Conservation (phyloP, 73 alveolate species). For the Paramecium pentaurelia region DNA sequence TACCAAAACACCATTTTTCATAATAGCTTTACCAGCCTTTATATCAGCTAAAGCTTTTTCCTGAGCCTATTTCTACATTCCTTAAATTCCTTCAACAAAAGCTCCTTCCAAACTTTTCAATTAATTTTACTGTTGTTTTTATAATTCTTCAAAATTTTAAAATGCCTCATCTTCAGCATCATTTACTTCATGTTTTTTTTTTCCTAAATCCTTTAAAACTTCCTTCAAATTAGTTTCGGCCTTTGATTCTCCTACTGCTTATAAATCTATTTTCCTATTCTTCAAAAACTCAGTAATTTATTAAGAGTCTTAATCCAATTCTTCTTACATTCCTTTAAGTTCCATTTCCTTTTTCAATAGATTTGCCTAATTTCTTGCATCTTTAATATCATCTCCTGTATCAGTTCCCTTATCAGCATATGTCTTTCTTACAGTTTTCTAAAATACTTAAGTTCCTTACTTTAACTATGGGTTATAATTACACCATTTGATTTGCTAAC, state of each 20-base stretch:
- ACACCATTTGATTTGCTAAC: conserved; percentile 6
- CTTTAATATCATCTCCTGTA: conserved; percentile 56
- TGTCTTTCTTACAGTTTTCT: conserved; percentile 16
- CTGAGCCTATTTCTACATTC: background rate
- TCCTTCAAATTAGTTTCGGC: conserved; percentile 43
- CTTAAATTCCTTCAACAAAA: conserved; percentile 38
- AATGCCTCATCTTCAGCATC: conserved; percentile 30
- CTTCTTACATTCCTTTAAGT: conserved; percentile 25
- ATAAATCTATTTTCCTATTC: conserved; percentile 32
- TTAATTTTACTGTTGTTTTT: background rate
- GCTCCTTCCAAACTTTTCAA: background rate
- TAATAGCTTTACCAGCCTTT: conserved; percentile 33
- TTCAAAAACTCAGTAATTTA: conserved; percentile 47
- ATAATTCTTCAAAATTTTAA: background rate
- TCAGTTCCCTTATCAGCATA: conserved; percentile 58
- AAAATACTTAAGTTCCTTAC: background rate
- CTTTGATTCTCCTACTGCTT: conserved; percentile 51
- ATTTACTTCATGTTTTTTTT: conserved; percentile 45
- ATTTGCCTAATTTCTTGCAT: conserved; percentile 46
- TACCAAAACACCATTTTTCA: conserved; percentile 30
- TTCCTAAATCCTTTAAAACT: conserved; percentile 44
- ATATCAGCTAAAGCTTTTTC: conserved; percentile 50
- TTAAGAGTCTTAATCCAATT: conserved; percentile 26
- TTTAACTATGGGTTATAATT: conserved; percentile 29
- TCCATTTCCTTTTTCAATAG: conserved; percentile 35